A percentile compares a stretch with the other conserved stretches of the same genome.
Conservation (phyloP, 371 early-diverging fungal genomes). For the Syncephalastrum contaminatum region DNA sequence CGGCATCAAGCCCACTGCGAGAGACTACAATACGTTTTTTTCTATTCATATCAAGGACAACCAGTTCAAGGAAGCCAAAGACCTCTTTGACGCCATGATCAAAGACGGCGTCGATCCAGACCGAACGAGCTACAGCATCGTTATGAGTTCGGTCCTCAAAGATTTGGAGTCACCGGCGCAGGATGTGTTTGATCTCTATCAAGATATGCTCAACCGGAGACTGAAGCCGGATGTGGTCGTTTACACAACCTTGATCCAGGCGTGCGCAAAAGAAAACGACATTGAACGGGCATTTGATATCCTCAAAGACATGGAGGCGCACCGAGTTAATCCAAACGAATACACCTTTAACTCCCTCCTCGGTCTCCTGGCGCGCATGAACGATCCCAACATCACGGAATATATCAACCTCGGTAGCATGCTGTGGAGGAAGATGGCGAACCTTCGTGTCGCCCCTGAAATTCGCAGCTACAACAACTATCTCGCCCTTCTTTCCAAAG, state of each 20-base stretch:
- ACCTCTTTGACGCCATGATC: slow-evolving; percentile 30
- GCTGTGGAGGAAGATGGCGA: slow-evolving; percentile 30
- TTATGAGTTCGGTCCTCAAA: slow-evolving; percentile 39
- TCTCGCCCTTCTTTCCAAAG: slow-evolving; percentile 22
- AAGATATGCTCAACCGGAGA: slow-evolving; percentile 30
- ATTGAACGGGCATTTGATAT: slow-evolving; percentile 21
- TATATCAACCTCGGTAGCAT: slow-evolving; percentile 1
- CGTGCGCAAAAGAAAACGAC: slow-evolving; percentile 22
- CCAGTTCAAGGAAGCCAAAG: slow-evolving; percentile 28
- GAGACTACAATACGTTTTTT: slow-evolving; percentile 40
- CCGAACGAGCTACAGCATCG: slow-evolving; percentile 31
- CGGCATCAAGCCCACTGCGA: not conserved
- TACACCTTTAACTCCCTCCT: slow-evolving; percentile 39
- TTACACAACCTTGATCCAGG: slow-evolving; percentile 29
- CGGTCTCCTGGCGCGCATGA: slow-evolving; percentile 16
- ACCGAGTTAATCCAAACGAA: slow-evolving; percentile 26
- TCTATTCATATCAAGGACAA: slow-evolving; percentile 24
- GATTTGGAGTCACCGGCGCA: slow-evolving; percentile 19
- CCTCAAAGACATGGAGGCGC: slow-evolving; percentile 34
- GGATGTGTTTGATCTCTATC: slow-evolving; percentile 30
- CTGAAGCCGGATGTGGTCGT: slow-evolving; percentile 28
- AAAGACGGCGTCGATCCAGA: slow-evolving; percentile 23
- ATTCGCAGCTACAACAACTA: slow-evolving; percentile 38
- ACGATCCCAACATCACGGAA: slow-evolving; percentile 10
- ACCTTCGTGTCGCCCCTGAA: slow-evolving; percentile 25